Evolutionary conservation across 176 grass and related monocot species (phyloP).

Genomic region (Carex scoparia): DNA sequence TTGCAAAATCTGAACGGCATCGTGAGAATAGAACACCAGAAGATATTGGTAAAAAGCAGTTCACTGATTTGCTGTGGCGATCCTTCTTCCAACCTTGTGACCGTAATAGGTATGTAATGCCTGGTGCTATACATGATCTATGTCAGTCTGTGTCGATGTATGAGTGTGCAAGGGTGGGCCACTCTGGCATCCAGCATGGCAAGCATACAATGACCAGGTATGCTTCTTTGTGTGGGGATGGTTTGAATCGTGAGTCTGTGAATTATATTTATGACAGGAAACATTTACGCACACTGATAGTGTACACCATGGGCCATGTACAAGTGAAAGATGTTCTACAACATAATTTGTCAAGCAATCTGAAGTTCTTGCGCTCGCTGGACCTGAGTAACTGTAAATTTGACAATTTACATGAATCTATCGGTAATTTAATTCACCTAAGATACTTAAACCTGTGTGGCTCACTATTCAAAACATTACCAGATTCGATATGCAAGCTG

Average conservation of each 20-base stretch:
- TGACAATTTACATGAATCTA: constrained; percentile 15
- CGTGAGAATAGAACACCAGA: not conserved
- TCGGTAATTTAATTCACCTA: constrained; percentile 28
- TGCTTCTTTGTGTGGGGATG: constrained; percentile 14
- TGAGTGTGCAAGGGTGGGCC: constrained; percentile 21
- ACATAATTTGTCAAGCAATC: not conserved
- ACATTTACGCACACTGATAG: constrained; percentile 18
- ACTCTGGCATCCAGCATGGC: not conserved
- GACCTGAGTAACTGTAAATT: constrained; percentile 27
- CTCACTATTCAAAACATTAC: constrained; percentile 24
- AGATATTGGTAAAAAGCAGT: constrained; percentile 24
- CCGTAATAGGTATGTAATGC: constrained; percentile 17
- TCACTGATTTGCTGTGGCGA: constrained; percentile 14
- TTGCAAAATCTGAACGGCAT: not conserved
- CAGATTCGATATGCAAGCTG: constrained; percentile 28
- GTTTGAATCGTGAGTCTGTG: not conserved
- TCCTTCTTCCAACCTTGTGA: constrained; percentile 29
- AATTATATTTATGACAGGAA: constrained; percentile 12
- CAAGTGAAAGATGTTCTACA: not conserved
- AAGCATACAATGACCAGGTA: constrained; percentile 5
- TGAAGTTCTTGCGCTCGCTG: constrained; percentile 18
- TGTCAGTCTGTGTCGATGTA: constrained; percentile 20
- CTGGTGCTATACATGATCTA: constrained; percentile 37
- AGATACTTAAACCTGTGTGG: constrained; percentile 27
- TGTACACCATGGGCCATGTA: not conserved